A percentile compares a stretch with the other conserved stretches of the same genome.
Conservation (phyloP, 345 rosid species). For the Gossypium turneri region DNA sequence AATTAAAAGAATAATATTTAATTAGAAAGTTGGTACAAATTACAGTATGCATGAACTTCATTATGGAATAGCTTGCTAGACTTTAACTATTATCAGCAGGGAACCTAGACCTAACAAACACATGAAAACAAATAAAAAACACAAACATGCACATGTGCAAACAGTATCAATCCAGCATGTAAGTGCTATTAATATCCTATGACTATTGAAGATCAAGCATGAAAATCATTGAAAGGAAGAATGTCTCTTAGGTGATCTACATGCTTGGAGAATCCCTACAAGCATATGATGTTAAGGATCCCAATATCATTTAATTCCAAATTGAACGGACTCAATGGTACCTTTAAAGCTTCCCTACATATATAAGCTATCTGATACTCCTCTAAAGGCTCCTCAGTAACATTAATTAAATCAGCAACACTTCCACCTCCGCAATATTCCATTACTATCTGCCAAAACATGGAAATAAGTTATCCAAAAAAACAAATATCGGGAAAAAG, state of each 20-base stretch:
- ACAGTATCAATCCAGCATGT: background rate
- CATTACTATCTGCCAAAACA: conserved; percentile 41
- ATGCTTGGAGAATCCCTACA: conserved; percentile 10
- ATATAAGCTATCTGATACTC: conserved; percentile 62
- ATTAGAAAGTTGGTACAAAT: background rate
- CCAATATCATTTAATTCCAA: conserved; percentile 13
- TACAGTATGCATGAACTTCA: background rate
- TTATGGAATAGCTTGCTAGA: background rate
- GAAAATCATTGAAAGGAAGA: background rate
- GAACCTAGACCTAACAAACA: background rate
- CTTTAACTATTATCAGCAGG: background rate
- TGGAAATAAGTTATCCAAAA: conserved; percentile 27
- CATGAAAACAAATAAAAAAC: background rate
- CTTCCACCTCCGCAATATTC: conserved; percentile 10
- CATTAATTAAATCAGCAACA: background rate
- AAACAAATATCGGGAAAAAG: conserved; percentile 5
- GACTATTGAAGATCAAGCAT: background rate
- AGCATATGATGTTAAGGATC: conserved; percentile 4
- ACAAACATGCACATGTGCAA: background rate
- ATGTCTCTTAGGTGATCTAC: background rate
- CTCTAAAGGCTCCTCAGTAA: background rate
- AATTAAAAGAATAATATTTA: conserved; percentile 22
- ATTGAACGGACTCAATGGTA: conserved; percentile 23
- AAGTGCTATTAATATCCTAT: background rate
- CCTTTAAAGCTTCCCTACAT: conserved; percentile 48